Base-by-base conservation (phyloP, 495 filamentous ascomycete genomes). In the Aspergillus cavernicola region DNA sequence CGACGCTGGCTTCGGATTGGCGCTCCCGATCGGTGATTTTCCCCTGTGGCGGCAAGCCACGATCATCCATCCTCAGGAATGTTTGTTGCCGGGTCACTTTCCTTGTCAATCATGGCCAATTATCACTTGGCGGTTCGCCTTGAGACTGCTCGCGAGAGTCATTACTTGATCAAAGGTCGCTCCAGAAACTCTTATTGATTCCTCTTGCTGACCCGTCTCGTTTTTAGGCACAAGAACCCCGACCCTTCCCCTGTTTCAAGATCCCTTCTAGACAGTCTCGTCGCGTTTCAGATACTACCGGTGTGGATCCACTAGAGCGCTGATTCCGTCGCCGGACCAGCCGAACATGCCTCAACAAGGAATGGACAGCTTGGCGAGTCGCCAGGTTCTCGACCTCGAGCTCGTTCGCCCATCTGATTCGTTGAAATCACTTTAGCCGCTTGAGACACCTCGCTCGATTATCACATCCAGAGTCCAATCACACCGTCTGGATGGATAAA, bases 211-310 rank as follows among this genome's bases (percentile, higher is more conserved):
- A 32, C 37, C 24, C 36, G 9, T 43, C 16, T 11, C 16, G n/a
- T 19, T 31, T 20, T 35, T 18, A 40, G 29, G 16, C 20, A 10
- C 23, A 43, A 47, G 32, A 28, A 47, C 29, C n/a, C 11, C 23
- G 18, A 19, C 19, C 12, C n/a, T 33, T 50, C 56, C 43, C 57
- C 53, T 60, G 57, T 60, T 60, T 60, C 52, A 60, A 13, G 45
- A 46, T 36, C 32, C n/a, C 46, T n/a, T 33, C 36, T 35, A 26
- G 46, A 16, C 44, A 50, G 45, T 35, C 36, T 53, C 41, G 42
- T 49, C 42, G 47, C 39, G 57, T 60, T 60, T 60, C 57, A 60
- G 52, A 51, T 24, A 19, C 40, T 36, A 40, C 19, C 31, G 12
- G 12, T 18, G 46, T 37, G 48, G 53, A 55, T 39, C 49, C 56